Conservation (phyloP, 2,329 filamentous ascomycete species). For the Aureobasidium subglaciale region DNA sequence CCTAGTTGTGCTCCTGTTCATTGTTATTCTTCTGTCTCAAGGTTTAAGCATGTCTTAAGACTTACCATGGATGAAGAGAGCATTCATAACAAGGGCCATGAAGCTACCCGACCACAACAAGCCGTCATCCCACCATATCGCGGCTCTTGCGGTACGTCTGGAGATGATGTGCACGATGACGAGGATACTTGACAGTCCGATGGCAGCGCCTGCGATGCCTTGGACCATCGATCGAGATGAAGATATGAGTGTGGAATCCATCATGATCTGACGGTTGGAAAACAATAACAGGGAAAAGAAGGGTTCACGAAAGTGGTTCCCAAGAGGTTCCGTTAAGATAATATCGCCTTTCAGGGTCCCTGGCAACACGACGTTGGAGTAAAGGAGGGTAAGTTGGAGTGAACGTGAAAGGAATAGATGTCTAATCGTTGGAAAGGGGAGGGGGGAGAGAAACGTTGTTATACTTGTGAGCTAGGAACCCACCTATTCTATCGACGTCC, state of each 20-base stretch:
- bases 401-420: not conserved
- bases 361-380: not conserved
- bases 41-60: not conserved
- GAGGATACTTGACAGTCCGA: conserved; percentile 2
- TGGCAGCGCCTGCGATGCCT: conserved; percentile 2
- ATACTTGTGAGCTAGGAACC: conserved; percentile 11
- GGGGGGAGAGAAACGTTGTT: conserved; percentile 8
- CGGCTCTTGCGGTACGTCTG: conserved; percentile 3
- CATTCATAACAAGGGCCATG: conserved; percentile 5
- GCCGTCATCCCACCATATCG: conserved; percentile 13
- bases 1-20: conserved; percentile 8
- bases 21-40: not conserved
- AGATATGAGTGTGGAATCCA: conserved; percentile 12
- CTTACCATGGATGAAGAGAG: conserved; percentile 12
- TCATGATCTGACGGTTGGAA: not conserved
- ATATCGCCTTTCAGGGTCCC: conserved; percentile 1
- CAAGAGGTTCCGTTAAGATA: conserved; percentile 7
- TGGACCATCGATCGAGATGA: conserved; percentile 6
- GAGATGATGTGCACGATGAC: conserved; percentile 1
- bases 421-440: conserved; percentile 2
- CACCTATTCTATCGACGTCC: not conserved
- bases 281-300: not conserved
- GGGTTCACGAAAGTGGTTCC: conserved; percentile 7
- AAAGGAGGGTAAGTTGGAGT: conserved; percentile 7
- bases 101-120: conserved; percentile 4